Percentiles rank a stretch among this genome's conserved stretches.
Conservation (phyloP, 352 stramenopile genomes). For the Elongisporangium anandrum region DNA sequence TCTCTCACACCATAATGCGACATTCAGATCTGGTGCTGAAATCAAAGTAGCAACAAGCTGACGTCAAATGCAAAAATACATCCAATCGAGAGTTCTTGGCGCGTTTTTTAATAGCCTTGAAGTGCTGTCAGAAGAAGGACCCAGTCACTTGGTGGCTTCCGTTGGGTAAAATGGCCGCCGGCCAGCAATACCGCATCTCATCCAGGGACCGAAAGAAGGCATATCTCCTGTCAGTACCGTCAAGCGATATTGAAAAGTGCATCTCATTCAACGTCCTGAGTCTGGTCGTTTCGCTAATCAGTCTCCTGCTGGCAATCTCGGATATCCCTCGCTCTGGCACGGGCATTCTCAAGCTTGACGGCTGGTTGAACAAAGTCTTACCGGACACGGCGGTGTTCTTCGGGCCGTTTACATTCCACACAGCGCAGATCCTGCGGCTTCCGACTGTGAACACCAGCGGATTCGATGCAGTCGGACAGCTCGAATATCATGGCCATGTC, state of each 20-base stretch:
- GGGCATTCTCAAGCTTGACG: constrained; percentile 14
- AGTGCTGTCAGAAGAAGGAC: too few species aligned
- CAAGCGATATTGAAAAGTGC: neutral
- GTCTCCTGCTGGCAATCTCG: constrained; percentile 2
- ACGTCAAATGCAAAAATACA: too few species aligned
- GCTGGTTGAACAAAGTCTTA: constrained; percentile 1
- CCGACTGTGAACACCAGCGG: neutral
- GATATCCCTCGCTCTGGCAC: constrained; percentile 38
- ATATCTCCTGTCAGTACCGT: neutral
- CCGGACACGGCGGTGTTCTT: constrained; percentile 12
- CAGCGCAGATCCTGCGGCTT: constrained; percentile 12
- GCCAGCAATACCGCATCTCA: too few species aligned
- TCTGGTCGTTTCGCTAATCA: constrained; percentile 5
- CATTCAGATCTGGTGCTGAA: too few species aligned
- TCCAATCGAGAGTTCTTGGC: too few species aligned
- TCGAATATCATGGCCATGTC: neutral
- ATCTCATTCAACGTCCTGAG: constrained; percentile 4
- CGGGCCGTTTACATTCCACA: constrained; percentile 27
- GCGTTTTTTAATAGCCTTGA: too few species aligned
- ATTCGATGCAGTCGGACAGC: too few species aligned
- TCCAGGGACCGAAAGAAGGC: neutral
- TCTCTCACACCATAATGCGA: too few species aligned
- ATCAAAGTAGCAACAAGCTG: too few species aligned
- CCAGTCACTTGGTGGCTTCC: too few species aligned
- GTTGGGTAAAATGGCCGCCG: too few species aligned